These are phyloP conservation scores for Sarocladiaceae sp. DNA, from an alignment of 2,329 filamentous ascomycete genomes.

Conservation along the genomic window DNA sequence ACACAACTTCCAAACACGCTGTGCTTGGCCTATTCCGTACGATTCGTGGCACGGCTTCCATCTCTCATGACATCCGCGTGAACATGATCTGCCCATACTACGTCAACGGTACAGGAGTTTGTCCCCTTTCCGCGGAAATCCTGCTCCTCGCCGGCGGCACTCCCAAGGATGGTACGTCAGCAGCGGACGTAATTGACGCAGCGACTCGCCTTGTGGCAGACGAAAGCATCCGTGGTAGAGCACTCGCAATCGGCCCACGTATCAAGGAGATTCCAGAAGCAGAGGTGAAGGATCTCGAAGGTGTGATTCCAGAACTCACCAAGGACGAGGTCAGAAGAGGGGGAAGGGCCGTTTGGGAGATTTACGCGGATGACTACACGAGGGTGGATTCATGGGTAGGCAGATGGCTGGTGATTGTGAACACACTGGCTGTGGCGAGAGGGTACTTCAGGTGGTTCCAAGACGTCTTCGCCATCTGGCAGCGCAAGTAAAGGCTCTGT, in stretches of 20 bases:
- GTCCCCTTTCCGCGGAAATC: slow-evolving; percentile 43
- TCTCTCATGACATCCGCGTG: slow-evolving; percentile 47
- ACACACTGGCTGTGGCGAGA: slow-evolving; percentile 40
- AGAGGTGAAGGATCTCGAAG: not conserved
- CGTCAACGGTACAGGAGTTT: slow-evolving; percentile 51
- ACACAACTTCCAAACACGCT: slow-evolving; percentile 61
- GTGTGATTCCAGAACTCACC: slow-evolving; percentile 24
- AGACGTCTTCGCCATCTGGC: slow-evolving; percentile 20
- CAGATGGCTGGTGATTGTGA: slow-evolving; percentile 50
- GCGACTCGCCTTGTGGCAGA: slow-evolving; percentile 59
- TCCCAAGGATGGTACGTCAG: slow-evolving; percentile 39
- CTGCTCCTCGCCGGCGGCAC: slow-evolving; percentile 48
- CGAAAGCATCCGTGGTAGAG: slow-evolving; percentile 50
- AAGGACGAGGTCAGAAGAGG: slow-evolving; percentile 31
- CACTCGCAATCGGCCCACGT: slow-evolving; percentile 54
- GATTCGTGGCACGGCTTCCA: slow-evolving; percentile 42
- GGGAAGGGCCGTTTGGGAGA: slow-evolving; percentile 53
- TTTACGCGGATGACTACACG: slow-evolving; percentile 55
- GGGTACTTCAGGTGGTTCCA: slow-evolving; percentile 49
- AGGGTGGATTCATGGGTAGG: slow-evolving; percentile 52
- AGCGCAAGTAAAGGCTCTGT: slow-evolving; percentile 16
- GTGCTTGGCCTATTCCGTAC: slow-evolving; percentile 61
- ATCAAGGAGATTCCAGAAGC: slow-evolving; percentile 25
- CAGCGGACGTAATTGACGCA: slow-evolving; percentile 60
- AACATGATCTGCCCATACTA: slow-evolving; percentile 69